phyloP scores from a whole-genome alignment of 2,329 filamentous ascomycete species.

The Phaeosphaeriaceae sp. region DNA sequence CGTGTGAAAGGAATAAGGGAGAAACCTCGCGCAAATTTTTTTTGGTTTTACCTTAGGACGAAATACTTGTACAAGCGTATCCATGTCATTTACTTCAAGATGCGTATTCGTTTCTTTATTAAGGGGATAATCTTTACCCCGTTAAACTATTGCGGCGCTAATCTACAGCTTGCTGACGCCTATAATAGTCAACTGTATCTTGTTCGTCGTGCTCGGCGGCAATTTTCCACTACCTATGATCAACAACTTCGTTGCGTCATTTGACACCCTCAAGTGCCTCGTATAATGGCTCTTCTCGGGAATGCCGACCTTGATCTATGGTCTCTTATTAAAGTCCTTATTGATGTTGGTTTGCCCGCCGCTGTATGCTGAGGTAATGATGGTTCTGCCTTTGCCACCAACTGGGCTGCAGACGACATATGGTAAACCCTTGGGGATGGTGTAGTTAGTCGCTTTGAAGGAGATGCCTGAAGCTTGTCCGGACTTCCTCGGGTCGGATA shows the following conservation, averaged over 20 bases:
- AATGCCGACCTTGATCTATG: slow-evolving; percentile 55
- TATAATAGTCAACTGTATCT: slow-evolving; percentile 39
- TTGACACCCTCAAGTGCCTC: slow-evolving; percentile 54
- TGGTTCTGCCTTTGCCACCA: slow-evolving; percentile 57
- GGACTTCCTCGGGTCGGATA: slow-evolving; percentile 56
- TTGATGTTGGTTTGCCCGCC: slow-evolving; percentile 56
- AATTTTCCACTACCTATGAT: slow-evolving; percentile 51
- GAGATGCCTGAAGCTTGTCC: slow-evolving; percentile 47
- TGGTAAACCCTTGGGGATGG: slow-evolving; percentile 54
- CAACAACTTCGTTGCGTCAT: slow-evolving; percentile 47
- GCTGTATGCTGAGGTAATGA: slow-evolving; percentile 55
- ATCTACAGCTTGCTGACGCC: slow-evolving; percentile 34
- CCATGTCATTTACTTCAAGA: too few species aligned
- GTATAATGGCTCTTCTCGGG: slow-evolving; percentile 54
- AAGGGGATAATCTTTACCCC: too few species aligned
- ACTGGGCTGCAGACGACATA: slow-evolving; percentile 61
- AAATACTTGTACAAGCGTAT: too few species aligned
- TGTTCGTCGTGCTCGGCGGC: slow-evolving; percentile 43
- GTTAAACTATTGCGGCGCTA: not conserved
- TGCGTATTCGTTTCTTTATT: too few species aligned
- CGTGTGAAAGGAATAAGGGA: too few species aligned
- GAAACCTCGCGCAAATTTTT: too few species aligned
- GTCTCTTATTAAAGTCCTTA: slow-evolving; percentile 51
- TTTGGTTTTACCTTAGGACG: too few species aligned
- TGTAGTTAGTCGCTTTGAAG: slow-evolving; percentile 56